Base-by-base conservation (phyloP, 2,329 filamentous ascomycete genomes). In the Chaetothyriales sp. region DNA sequence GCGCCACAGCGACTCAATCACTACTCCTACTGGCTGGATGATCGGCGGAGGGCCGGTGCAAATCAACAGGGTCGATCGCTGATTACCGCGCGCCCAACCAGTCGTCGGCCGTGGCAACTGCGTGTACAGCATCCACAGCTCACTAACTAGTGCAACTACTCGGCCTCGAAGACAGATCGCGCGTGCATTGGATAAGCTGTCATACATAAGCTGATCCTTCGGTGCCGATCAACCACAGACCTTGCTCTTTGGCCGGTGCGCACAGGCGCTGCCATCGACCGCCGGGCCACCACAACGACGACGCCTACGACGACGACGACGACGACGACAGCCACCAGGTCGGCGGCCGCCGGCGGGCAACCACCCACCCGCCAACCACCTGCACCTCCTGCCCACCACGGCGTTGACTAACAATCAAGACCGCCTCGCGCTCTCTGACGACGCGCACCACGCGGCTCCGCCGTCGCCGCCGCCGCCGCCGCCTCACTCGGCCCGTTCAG, bases 341-440 rank as follows among this genome's bases (percentile, higher is more conserved):
- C 33, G 10, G 15, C 33, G 8, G 33, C 33, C 33, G 33, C 33
- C 10, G 33, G 15, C 10, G 5, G 15, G 33, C 33, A 9, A 40
- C 15, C 33, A 13, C 33, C 33, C 33, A 15, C 15, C 33, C 15
- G 10, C 33, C 33, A 15, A 40, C 33, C 33, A 40, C 15, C 33
- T 40, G 33, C 15, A 40, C 33, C 33, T 40, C 10, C 33, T 48
- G 66, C 69, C 67, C 68, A 66, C 56, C 66, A 70, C 66, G 70
- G 70, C 69, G 70, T 66, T 66, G 66, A 66, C 67, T 63, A 64
- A 57, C 57, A 62, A 58, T 40, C 51, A 51, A 51, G 44, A 62
- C 62, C 57, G 60, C 66, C 63, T 65, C 65, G 64, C 63, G 58
- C 63, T 61, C 65, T 69, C 72, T 64, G 61, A 63, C 60, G 56